Evolutionary conservation across 768 basidiomycete genomes (phyloP), one percentile per base, ranked within the genome.

Genomic region (Dacryopinax spathularia): DNA sequence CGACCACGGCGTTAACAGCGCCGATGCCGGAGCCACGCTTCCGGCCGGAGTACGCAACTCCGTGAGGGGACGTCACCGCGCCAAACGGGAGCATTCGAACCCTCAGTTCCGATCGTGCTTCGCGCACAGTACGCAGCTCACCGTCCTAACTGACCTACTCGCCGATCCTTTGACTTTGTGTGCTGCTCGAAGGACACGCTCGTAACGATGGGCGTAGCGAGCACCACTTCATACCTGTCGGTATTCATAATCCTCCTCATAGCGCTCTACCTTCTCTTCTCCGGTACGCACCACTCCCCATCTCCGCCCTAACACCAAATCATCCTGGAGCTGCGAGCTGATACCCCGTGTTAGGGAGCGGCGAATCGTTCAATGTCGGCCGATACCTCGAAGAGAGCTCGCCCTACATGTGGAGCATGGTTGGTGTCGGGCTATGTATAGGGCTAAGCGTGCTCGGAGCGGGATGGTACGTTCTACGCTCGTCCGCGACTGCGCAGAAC

Each of bases 401-500:
- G 72, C 95, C 95, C 0, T 97, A 90, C 75, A 84, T 86, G 35
- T 98, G 91, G 91, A 94, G 87, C 0, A 80, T 91, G 48, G 83
- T 86, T 2, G 96, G 96, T 10, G 87, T 97, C 35, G 93, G 90
- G 18, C 78, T 97, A 39, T 95, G 91, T 70, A 91, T 95, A 61
- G 96, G 96, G 2, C 73, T 98, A 62, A 93, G 91, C 70, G 93
- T 96, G 1, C 76, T 92, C 1, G 96, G 95, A 65, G 96, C 95
- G 59, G 95, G 88, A 75, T 98, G 96, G 96, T 95, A 48, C 66
- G 89, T 75, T 22, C n/a, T 39, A 15, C 20, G 12, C 13, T 18
- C 41, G 31, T 29, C 61, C 10, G 29, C 27, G 60, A 36, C 63
- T 2, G 34, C 25, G 33, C 31, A 3, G 25, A 29, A n/a, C 33